phyloP scores from a whole-genome alignment of 1,284 basidiomycete genomes.

The Ganoderma meredithae region DNA sequence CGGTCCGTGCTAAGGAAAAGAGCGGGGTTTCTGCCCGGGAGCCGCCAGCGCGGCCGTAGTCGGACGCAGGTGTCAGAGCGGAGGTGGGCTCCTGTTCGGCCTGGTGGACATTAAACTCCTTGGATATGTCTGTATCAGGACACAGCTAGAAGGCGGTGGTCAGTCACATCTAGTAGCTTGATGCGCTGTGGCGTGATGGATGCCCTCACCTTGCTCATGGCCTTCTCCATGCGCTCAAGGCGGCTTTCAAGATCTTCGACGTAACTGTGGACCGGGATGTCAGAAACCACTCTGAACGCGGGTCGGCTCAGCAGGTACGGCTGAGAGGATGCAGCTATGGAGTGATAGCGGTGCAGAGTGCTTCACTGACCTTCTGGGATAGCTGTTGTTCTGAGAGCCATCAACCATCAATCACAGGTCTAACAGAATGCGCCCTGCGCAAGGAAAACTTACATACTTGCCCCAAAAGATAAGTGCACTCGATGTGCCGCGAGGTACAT shows the following conservation, averaged over 20 bases:
- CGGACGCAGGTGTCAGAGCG: conserved; percentile 35
- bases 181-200: not conserved
- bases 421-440: too few species aligned
- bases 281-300: not conserved
- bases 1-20: conserved; percentile 5
- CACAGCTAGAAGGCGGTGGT: conserved; percentile 46
- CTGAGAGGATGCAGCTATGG: not conserved
- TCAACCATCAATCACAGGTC: not conserved
- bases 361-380: conserved; percentile 76
- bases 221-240: conserved; percentile 74
- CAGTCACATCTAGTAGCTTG: not conserved
- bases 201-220: conserved; percentile 60
- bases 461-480: conserved; percentile 81
- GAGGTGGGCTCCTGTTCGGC: not conserved
- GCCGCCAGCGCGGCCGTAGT: conserved; percentile 9
- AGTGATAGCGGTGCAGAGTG: not conserved
- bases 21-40: conserved; percentile 22
- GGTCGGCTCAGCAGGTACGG: too few species aligned
- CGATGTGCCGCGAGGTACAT: conserved; percentile 72
- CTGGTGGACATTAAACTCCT: conserved; percentile 38
- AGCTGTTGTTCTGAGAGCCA: conserved; percentile 72
- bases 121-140: conserved; percentile 48
- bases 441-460: conserved; percentile 56
- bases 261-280: conserved; percentile 51
- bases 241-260: conserved; percentile 76